Percentiles rank a stretch among this genome's conserved stretches.
Conservation (phyloP, 345 rosid genomes). For the Bruguiera gymnorhiza region DNA sequence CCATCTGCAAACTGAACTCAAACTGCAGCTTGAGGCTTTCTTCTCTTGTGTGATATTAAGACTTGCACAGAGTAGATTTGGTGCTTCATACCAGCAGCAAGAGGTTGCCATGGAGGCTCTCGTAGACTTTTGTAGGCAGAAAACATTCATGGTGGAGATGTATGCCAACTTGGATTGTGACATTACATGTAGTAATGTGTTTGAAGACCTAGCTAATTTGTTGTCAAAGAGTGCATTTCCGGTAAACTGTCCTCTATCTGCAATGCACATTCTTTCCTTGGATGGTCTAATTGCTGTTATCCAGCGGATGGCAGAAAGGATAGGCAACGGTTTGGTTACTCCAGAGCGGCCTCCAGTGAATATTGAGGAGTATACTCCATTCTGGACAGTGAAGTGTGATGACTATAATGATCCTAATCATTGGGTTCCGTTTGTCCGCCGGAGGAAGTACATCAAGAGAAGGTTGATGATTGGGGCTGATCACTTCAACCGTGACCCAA, state of each 20-base stretch:
- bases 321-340: conserved; percentile 61
- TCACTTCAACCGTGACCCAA: conserved; percentile 98
- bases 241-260: conserved; percentile 90
- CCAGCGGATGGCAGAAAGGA: conserved; percentile 99
- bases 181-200: conserved; percentile 95
- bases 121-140: conserved; percentile 96
- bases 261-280: conserved; percentile 96
- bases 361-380: conserved; percentile 88
- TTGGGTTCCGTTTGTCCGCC: conserved; percentile 92
- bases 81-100: conserved; percentile 94
- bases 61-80: conserved; percentile 95
- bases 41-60: conserved; percentile 94
- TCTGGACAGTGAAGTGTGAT: conserved; percentile 97
- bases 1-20: conserved; percentile 76
- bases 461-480: conserved; percentile 99
- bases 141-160: conserved; percentile 99
- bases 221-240: conserved; percentile 97
- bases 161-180: conserved; percentile 98
- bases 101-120: conserved; percentile 99
- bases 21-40: conserved; percentile 97
- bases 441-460: conserved; percentile 91
- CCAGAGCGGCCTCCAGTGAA: conserved; percentile 67
- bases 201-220: conserved; percentile 93
- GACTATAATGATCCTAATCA: conserved; percentile 71
- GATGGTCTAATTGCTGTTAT: conserved; percentile 95